phyloP scores from a whole-genome alignment of 495 filamentous ascomycete species.

The Aspergillus egyptiacus region DNA sequence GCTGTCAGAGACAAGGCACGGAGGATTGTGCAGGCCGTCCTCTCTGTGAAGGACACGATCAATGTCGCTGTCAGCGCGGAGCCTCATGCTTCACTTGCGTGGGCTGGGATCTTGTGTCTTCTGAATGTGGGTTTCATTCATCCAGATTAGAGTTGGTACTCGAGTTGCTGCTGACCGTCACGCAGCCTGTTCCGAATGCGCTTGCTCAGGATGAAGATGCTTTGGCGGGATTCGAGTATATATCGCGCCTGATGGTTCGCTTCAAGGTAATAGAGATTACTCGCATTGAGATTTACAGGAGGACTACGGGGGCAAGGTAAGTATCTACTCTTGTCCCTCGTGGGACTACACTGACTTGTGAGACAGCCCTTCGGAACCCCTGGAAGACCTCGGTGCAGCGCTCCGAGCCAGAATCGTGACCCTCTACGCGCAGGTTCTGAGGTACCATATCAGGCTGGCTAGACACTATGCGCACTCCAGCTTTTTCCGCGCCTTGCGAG shows the following conservation, averaged over 20 bases:
- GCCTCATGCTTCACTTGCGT: conserved; percentile 22
- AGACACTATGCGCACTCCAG: background rate
- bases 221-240: background rate
- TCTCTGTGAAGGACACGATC: conserved; percentile 11
- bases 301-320: background rate
- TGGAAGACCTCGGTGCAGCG: background rate
- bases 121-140: background rate
- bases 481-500: background rate
- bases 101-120: conserved; percentile 19
- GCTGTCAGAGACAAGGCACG: background rate
- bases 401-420: background rate
- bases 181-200: background rate
- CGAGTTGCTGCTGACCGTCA: background rate
- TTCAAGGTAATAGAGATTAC: background rate
- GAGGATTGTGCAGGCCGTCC: background rate
- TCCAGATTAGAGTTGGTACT: background rate
- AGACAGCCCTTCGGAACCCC: background rate
- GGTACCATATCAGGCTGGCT: background rate
- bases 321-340: background rate
- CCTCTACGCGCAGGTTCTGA: background rate
- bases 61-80: conserved; percentile 13
- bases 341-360: background rate
- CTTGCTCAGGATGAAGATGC: background rate
- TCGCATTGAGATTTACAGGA: no score
- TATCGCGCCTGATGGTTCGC: background rate